phyloP scores from a whole-genome alignment of 2,329 filamentous ascomycete genomes.

The Emericellopsis cladophorae region DNA sequence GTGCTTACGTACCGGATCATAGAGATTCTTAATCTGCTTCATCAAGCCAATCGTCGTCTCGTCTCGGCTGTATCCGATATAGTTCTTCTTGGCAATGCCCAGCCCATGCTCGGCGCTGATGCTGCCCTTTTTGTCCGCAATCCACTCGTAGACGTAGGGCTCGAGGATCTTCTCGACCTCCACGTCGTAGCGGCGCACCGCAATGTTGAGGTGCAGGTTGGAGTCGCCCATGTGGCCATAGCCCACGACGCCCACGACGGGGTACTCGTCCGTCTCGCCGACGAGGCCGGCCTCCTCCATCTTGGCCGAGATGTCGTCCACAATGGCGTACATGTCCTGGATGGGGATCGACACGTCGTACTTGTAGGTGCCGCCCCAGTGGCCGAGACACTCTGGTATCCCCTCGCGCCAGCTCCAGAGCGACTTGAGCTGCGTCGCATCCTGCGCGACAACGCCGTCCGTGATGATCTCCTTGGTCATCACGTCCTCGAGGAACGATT shows the following conservation, averaged over 20 bases:
- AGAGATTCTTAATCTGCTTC: slow-evolving; percentile 88
- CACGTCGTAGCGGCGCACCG: slow-evolving; percentile 72
- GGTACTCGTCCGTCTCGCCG: slow-evolving; percentile 60
- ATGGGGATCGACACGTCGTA: slow-evolving; percentile 96
- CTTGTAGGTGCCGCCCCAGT: slow-evolving; percentile 94
- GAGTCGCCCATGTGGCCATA: slow-evolving; percentile 98
- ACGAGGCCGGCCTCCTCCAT: slow-evolving; percentile 65
- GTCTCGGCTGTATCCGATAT: slow-evolving; percentile 82
- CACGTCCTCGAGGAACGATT: slow-evolving; percentile 80
- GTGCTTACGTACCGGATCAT: slow-evolving; percentile 66
- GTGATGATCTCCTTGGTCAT: slow-evolving; percentile 77
- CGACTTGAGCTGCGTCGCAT: slow-evolving; percentile 75
- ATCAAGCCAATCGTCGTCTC: slow-evolving; percentile 81
- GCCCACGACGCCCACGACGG: slow-evolving; percentile 81
- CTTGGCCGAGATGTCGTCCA: slow-evolving; percentile 69
- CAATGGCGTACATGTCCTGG: slow-evolving; percentile 72
- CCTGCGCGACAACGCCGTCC: slow-evolving; percentile 85
- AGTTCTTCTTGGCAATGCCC: slow-evolving; percentile 90
- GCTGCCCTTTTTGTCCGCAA: slow-evolving; percentile 73
- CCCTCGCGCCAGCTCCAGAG: slow-evolving; percentile 93
- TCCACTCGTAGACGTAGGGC: slow-evolving; percentile 97
- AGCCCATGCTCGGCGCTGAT: slow-evolving; percentile 96
- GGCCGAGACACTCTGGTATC: slow-evolving; percentile 76
- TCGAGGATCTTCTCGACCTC: slow-evolving; percentile 78
- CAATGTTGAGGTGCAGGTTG: slow-evolving; percentile 88